These are phyloP conservation scores for Lachnellula willkommii DNA, from an alignment of 2,329 filamentous ascomycete species.

Conservation along the genomic window DNA sequence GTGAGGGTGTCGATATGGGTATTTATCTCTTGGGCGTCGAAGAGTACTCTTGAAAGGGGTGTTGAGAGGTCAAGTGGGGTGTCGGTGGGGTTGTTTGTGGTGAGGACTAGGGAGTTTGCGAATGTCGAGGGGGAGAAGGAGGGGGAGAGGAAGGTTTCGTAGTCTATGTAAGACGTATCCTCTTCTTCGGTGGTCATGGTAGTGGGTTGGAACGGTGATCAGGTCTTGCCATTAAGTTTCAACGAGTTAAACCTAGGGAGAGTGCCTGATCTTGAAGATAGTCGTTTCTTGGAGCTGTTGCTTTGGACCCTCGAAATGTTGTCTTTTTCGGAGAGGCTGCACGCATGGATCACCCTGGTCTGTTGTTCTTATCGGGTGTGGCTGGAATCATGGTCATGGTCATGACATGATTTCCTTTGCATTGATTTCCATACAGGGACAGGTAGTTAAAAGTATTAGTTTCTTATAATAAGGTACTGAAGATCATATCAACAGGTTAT, in stretches of 20 bases:
- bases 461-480: too few relatives aligned
- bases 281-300: not conserved
- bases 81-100: conserved; percentile 89
- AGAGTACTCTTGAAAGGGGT: conserved; percentile 85
- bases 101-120: conserved; percentile 81
- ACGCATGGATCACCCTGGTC: conserved; percentile 3
- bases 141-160: conserved; percentile 81
- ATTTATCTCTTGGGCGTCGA: conserved; percentile 95
- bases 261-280: not conserved
- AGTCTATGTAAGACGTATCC: conserved; percentile 87
- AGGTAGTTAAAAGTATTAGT: too few relatives aligned
- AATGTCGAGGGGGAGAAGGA: conserved; percentile 76
- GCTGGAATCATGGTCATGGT: not conserved
- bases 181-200: conserved; percentile 36
- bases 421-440: too few relatives aligned
- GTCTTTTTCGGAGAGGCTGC: not conserved
- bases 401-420: too few relatives aligned
- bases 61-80: conserved; percentile 88
- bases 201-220: conserved; percentile 2
- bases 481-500: not conserved
- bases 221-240: conserved; percentile 10
- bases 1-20: conserved; percentile 90
- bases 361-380: not conserved
- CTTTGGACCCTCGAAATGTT: not conserved
- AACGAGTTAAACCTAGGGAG: not conserved